These are phyloP conservation scores for Blastomyces gilchristii DNA, from an alignment of 2,329 filamentous ascomycete genomes.

Conservation along the genomic window DNA sequence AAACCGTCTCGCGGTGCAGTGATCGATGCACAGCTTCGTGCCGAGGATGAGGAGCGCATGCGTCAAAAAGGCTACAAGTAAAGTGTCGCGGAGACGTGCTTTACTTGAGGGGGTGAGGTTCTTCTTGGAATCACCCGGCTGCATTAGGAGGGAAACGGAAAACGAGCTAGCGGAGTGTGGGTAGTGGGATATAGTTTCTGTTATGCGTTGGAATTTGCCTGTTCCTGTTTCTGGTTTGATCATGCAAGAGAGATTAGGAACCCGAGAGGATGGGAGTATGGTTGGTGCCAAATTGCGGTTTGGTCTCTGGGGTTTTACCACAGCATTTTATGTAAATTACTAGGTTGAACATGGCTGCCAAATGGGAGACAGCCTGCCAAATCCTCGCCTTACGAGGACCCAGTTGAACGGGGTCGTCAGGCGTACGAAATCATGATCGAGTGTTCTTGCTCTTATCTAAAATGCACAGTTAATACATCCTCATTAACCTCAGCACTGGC, in stretches of 20 bases:
- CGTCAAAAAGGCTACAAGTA: slow-evolving; percentile 27
- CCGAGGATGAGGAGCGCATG: slow-evolving; percentile 36
- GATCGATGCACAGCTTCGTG: slow-evolving; percentile 37
- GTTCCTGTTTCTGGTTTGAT: not conserved
- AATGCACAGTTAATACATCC: too few relatives aligned
- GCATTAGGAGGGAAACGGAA: not conserved
- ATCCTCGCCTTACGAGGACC: not conserved
- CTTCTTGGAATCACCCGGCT: not conserved
- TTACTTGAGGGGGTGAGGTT: not conserved
- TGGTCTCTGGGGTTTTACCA: not conserved
- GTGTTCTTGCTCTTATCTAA: too few relatives aligned
- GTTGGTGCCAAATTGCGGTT: not conserved
- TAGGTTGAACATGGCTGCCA: not conserved
- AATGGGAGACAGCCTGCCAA: too few relatives aligned
- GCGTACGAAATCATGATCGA: too few relatives aligned
- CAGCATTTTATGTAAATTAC: not conserved
- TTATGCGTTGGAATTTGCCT: not conserved
- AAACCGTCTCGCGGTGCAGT: slow-evolving; percentile 38
- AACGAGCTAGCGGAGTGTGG: not conserved
- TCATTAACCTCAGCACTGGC: too few relatives aligned
- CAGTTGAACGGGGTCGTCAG: too few relatives aligned
- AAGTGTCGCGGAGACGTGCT: not conserved
- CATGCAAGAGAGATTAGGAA: not conserved
- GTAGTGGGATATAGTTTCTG: not conserved
- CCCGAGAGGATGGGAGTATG: not conserved